Base-by-base conservation (phyloP, 176 grass and related monocot genomes). In the Phyllostachys edulis region DNA sequence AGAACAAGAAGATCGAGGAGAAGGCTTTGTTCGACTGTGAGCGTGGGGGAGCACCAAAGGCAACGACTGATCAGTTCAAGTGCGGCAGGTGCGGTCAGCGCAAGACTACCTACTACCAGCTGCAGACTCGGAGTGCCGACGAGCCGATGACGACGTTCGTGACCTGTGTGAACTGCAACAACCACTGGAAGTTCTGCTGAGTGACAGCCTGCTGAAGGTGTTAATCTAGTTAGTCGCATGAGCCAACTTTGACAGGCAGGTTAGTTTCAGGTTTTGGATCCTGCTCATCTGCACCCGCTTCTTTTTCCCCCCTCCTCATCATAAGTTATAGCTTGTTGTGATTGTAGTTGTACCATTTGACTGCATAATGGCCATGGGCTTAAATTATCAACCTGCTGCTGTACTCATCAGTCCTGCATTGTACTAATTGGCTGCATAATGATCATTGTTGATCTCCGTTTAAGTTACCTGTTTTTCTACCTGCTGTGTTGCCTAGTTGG, bases 181-280 rank as follows among this genome's bases (percentile, higher is more conserved):
- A 87, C 50, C 89, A 84, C 75, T 87, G 89, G 89, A 91, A 91
- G 59, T 91, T 91, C 63, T 91, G 89, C 77, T 91, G 67, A 91
- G 29, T 64, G 51, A 34, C 5, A 46, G 1, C 54, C 36, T 60
- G 37, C 49, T 20, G 21, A 27, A 71, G 36, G 2, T 57, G 49
- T 32, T 23, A 41, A 29, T 59, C 37, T 71, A 42, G 66, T 71
- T 60, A 78, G 54, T 63, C 10, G 3, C 8, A 24, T 78, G 59
- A 44, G 64, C 55, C 37, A 42, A 62, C 21, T 78, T 61, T 42
- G 38, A 18, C 64, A 61, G 80, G 38, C 54, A 45, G 80, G 18
- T 61, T 71, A 82, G 54, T 42, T 60, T 61, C 32, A 39, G 16
- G 51, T 21, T 4, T 10, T 9, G 21, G 56, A 60, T 60, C 69